Percentiles rank a stretch among this genome's conserved stretches.
phyloP scores from a whole-genome alignment of 2,329 filamentous ascomycete species.

The Botrytis paeoniae region DNA sequence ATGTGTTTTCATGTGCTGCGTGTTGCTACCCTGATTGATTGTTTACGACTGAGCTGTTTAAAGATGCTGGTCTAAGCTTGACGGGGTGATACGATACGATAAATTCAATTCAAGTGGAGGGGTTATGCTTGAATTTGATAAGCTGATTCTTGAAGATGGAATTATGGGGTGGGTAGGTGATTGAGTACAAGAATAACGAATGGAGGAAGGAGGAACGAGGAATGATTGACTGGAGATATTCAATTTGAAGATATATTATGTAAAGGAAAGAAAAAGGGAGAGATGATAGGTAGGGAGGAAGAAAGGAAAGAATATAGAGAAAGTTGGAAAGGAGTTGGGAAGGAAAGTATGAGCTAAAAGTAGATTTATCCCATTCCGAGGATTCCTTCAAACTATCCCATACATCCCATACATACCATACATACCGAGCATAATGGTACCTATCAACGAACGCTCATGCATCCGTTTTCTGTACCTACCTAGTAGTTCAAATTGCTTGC shows the following conservation, averaged over 20 bases:
- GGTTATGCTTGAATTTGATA: conserved; percentile 19
- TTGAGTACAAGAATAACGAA: background rate
- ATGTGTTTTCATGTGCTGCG: background rate
- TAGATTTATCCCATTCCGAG: background rate
- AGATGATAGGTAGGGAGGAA: background rate
- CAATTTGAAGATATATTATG: conserved; percentile 5
- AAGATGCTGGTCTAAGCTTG: background rate
- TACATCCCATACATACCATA: background rate
- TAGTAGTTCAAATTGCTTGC: background rate
- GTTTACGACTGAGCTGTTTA: conserved; percentile 1
- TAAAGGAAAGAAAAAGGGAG: background rate
- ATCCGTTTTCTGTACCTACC: background rate
- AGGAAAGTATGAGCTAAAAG: background rate
- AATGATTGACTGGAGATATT: background rate
- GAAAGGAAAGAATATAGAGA: background rate
- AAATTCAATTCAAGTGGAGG: conserved; percentile 10
- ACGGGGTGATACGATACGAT: conserved; percentile 20
- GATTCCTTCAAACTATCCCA: background rate
- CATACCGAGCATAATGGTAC: background rate
- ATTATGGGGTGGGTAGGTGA: background rate
- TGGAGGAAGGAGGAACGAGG: background rate
- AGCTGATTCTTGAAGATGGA: conserved; percentile 21
- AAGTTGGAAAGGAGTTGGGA: background rate
- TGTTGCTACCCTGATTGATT: conserved; percentile 4
- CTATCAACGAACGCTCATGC: background rate